A percentile compares a stretch with the other conserved stretches of the same genome.
Conservation (phyloP, 169 alveolate genomes). For the Neospora caninum region DNA sequence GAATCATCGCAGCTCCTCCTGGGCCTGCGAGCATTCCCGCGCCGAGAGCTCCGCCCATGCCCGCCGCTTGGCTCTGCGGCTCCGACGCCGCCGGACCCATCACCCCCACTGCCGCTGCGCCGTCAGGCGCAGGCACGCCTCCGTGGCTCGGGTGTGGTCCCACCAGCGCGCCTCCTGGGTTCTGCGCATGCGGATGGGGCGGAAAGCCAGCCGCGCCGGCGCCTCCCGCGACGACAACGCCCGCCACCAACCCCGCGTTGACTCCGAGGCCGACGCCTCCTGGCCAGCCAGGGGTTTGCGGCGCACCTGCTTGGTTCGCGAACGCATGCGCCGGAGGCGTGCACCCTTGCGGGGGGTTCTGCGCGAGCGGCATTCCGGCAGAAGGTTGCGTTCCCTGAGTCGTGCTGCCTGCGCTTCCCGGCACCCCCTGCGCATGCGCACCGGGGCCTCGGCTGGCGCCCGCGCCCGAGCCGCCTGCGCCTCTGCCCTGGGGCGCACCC, state of each 20-base stretch:
- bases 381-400: not conserved
- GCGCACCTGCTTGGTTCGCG: not conserved
- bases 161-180: not conserved
- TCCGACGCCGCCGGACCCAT: not conserved
- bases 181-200: not conserved
- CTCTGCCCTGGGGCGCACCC: too few relatives aligned
- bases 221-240: not conserved
- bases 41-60: not conserved
- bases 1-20: not conserved
- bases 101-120: not conserved
- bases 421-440: not conserved
- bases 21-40: not conserved
- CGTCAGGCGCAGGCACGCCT: not conserved
- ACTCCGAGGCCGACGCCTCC: not conserved
- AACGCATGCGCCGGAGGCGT: not conserved
- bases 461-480: too few relatives aligned
- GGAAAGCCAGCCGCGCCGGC: not conserved
- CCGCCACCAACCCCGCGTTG: not conserved
- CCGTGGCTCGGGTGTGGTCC: not conserved
- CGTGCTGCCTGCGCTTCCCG: not conserved
- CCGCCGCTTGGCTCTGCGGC: conserved; percentile 3
- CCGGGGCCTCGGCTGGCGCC: not conserved
- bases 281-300: not conserved
- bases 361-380: not conserved
- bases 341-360: not conserved